A percentile compares a stretch with the other conserved stretches of the same genome.
These are phyloP conservation scores for Xerocomus nothofagi DNA, from an alignment of 1,284 basidiomycete genomes.

Conservation along the genomic window DNA sequence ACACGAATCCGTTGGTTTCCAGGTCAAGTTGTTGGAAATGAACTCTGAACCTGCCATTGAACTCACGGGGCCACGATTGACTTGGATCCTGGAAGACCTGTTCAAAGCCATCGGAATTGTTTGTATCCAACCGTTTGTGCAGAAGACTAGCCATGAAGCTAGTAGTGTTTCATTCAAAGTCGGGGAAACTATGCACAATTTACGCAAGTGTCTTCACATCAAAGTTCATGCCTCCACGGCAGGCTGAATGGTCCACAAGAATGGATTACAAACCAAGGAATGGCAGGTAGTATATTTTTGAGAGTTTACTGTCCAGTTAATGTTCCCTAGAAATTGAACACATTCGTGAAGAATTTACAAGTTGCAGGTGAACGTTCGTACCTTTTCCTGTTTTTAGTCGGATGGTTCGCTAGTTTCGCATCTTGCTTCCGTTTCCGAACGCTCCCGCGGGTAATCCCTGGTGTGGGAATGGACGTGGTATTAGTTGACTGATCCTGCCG, in stretches of 20 bases:
- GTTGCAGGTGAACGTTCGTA: background rate
- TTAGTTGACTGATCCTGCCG: background rate
- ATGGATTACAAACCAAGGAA: background rate
- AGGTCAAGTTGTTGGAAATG: conserved; percentile 84
- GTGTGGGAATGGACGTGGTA: background rate
- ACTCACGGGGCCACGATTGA: conserved; percentile 83
- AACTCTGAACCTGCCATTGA: conserved; percentile 98
- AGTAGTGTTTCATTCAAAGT: conserved; percentile 33
- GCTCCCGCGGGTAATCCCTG: background rate
- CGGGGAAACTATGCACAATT: conserved; percentile 41
- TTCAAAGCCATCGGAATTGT: conserved; percentile 71
- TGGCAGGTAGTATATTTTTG: background rate
- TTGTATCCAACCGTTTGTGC: conserved; percentile 64
- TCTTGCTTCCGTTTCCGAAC: conserved; percentile 20
- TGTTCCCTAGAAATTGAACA: conserved; percentile 10
- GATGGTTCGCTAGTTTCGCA: background rate
- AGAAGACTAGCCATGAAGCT: background rate
- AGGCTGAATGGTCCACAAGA: conserved; percentile 6
- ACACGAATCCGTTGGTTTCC: conserved; percentile 45
- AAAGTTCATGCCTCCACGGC: conserved; percentile 31
- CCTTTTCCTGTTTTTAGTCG: conserved; percentile 17
- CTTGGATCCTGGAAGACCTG: conserved; percentile 78
- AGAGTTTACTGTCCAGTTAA: background rate
- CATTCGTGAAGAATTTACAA: background rate
- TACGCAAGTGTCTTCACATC: conserved; percentile 59